Base-by-base conservation (phyloP, 2,329 filamentous ascomycete genomes). In the Colletotrichum neosansevieriae region DNA sequence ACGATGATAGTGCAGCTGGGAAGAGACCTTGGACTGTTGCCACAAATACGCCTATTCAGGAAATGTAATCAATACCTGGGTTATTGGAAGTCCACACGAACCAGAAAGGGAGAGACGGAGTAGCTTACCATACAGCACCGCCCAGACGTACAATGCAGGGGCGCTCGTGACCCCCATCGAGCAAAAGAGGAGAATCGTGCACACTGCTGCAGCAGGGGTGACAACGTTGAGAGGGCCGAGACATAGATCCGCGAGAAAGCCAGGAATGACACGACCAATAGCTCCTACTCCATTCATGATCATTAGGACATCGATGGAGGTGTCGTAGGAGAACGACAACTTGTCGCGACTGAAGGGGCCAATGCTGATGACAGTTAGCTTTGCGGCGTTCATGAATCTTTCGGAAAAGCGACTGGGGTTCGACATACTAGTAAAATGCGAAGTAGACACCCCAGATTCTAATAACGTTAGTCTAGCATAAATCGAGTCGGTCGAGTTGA, bases 1-100 rank as follows among this genome's bases (percentile, higher is more conserved):
- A 21, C 3, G 21, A 85, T 54, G 84, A 85, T 42, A 91, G 72
- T 0, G 85, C 86, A 0, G 89, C 88, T 0, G 91, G 90, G 71
- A 92, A 92, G 3, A 93, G 75, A 5, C 85, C 84, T 76, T 92
- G 90, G 51, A 92, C 86, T 0, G 84, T 88, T 0, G 89, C 89
- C 0, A 84, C 87, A 2, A 85, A 84, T 50, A 92, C 81, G 1
- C 92, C 58, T 45, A 6, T 29, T 6, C 13, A 32, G 49, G 2
- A 19, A 12, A 24, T 7, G 10, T 2, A 6, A 9, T 32, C 15
- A 19, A 32, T 2, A 3, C 19, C 12, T 38, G 36, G 49, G 17
- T 19, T n/a, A 29, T 29, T 6, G 5, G 24, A 3, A n/a, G 32
- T 34, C 29, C n/a, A 13, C 9, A 2, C 5, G 7, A 0, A 15